phyloP scores from a whole-genome alignment of 805 yeast genomes.

The Yamadazyma takamatsuzukensis region DNA sequence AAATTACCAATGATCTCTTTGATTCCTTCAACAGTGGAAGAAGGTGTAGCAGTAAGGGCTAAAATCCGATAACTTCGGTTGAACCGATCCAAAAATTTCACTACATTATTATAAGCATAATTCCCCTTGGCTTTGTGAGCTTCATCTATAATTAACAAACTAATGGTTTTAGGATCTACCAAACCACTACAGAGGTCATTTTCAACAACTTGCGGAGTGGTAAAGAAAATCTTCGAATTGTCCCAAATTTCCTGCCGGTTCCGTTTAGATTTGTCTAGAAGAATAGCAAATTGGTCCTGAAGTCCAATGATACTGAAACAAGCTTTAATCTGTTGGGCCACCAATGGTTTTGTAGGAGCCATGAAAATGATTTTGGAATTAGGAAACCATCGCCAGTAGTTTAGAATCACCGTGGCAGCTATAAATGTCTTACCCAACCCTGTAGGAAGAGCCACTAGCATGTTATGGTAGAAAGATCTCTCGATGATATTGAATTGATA shows the following conservation, averaged over 20 bases:
- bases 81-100: constrained; percentile 54
- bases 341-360: constrained; percentile 97
- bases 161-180: constrained; percentile 70
- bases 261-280: constrained; percentile 54
- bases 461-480: constrained; percentile 67
- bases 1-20: constrained; percentile 79
- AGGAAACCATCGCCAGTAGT: constrained; percentile 82
- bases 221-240: constrained; percentile 73
- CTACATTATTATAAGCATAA: constrained; percentile 85
- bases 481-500: constrained; percentile 82
- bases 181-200: constrained; percentile 78
- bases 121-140: constrained; percentile 93
- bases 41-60: constrained; percentile 96
- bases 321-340: constrained; percentile 93
- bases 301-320: constrained; percentile 86
- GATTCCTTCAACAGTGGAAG: constrained; percentile 80
- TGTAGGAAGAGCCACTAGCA: constrained; percentile 90
- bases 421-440: constrained; percentile 97
- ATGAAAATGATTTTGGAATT: constrained; percentile 79
- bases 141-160: constrained; percentile 84
- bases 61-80: constrained; percentile 62
- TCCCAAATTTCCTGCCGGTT: constrained; percentile 80
- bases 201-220: constrained; percentile 95
- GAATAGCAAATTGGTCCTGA: constrained; percentile 69
- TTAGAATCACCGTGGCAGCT: constrained; percentile 90